These are phyloP conservation scores for Metschnikowia drakensbergensis DNA, from an alignment of 805 yeast genomes.

Conservation along the genomic window DNA sequence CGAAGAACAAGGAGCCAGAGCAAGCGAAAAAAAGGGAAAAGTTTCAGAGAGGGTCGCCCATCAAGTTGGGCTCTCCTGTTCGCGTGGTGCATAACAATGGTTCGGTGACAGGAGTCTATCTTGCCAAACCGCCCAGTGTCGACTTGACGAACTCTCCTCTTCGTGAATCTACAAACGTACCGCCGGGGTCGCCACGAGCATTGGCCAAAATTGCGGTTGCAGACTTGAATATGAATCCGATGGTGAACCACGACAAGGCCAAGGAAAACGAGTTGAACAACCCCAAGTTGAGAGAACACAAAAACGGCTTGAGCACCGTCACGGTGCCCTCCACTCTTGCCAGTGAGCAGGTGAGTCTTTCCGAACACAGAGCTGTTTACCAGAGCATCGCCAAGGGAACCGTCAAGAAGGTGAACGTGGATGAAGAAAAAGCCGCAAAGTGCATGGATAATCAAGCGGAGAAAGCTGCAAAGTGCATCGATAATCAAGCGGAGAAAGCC, in stretches of 20 bases:
- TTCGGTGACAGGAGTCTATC: slow-evolving; percentile 24
- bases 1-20: background rate
- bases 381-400: slow-evolving; percentile 4
- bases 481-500: background rate
- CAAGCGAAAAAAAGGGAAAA: background rate
- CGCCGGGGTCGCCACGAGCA: background rate
- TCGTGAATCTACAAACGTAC: background rate
- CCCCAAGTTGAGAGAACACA: slow-evolving; percentile 22
- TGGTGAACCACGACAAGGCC: background rate
- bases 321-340: slow-evolving; percentile 26
- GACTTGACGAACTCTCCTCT: background rate
- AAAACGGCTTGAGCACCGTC: slow-evolving; percentile 25
- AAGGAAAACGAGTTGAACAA: slow-evolving; percentile 7
- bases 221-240: background rate
- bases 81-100: slow-evolving; percentile 30
- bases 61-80: slow-evolving; percentile 40
- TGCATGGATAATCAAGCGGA: background rate
- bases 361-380: background rate
- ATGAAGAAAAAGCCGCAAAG: background rate
- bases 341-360: background rate
- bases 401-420: background rate
- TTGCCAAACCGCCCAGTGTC: slow-evolving; percentile 9
- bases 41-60: slow-evolving; percentile 20
- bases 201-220: background rate
- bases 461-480: no score